Conservation (phyloP, 345 rosid species). For the Acer saccharum region DNA sequence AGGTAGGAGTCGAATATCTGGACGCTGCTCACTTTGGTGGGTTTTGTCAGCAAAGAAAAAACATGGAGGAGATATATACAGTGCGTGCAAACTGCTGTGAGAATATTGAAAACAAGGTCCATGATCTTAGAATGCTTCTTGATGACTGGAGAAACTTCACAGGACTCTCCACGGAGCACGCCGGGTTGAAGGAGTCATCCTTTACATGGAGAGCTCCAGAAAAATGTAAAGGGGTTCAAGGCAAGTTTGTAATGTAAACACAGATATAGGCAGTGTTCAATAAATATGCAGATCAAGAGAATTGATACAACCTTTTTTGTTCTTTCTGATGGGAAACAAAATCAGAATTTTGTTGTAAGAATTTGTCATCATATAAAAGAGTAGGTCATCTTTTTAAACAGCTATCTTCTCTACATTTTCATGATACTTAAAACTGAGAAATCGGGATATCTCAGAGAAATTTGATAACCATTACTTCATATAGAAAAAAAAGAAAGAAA, state of each 20-base stretch:
- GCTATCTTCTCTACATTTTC: background rate
- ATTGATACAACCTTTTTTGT: background rate
- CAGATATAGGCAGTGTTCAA: background rate
- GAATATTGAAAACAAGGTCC: constrained; percentile 36
- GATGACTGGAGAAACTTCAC: constrained; percentile 37
- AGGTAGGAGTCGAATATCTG: background rate
- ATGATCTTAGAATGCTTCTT: constrained; percentile 42
- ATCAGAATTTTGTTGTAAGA: no score
- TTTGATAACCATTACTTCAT: constrained; percentile 10
- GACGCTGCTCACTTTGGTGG: constrained; percentile 19
- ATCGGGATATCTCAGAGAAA: background rate
- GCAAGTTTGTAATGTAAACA: background rate
- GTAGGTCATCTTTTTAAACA: background rate
- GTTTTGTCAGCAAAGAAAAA: constrained; percentile 28
- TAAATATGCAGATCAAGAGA: background rate
- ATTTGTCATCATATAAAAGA: no score
- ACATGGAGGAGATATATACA: constrained; percentile 31
- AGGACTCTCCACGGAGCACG: background rate
- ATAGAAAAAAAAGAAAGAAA: constrained; percentile 2
- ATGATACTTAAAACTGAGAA: background rate
- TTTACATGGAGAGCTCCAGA: constrained; percentile 16
- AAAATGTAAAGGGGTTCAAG: constrained; percentile 13
- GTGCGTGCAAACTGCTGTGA: constrained; percentile 49
- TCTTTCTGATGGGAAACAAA: no score
- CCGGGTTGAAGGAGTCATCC: background rate